Base-by-base conservation (phyloP, 768 basidiomycete genomes). In the Mycena galopus region DNA sequence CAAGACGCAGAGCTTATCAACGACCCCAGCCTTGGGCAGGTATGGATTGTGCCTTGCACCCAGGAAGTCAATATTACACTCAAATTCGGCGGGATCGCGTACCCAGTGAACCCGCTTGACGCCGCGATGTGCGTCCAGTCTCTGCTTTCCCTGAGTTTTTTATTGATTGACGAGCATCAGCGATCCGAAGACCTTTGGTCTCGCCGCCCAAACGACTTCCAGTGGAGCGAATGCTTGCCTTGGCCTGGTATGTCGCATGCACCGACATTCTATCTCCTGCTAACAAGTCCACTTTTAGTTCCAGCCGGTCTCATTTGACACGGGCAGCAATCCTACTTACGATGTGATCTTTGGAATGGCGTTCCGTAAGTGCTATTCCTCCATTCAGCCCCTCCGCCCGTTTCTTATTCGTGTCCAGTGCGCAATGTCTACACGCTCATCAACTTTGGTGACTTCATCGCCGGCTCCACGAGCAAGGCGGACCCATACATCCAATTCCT, bases 311-410 rank as follows among this genome's bases (percentile, higher is more conserved):
- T 94, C 82, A 91, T 92, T 83, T 73, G 94, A 50, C 87, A 93
- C 30, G 92, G 93, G 73, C 87, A 92, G 8, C 30, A 60, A 57
- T 35, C 73, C 73, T 17, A 75, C 70, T 78, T 95, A 93, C 73
- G 94, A 95, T 75, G 91, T 94, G 86, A 93, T 95, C 76, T 86
- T 94, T 59, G 94, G 94, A 73, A 94, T 94, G 93, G 88, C 87
- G 65, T 94, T 95, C 84, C 67, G 93, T 94, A 81, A 75, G 92
- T 81, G 5, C 53, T 44, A 10, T 42, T 51, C 42, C 37, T 32
- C 11, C 60, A 33, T 23, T 3, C 21, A 21, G 35, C 42, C 44
- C 47, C 30, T 33, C 30, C 11, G 23, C n/a, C 51, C 58, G 32
- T 21, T 29, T 16, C 37, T 76, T 39, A 79, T 58, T 21, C 14